Evolutionary conservation across 495 filamentous ascomycete genomes (phyloP), one percentile per base, ranked within the genome.

Genomic region (Lophium mytilinum): DNA sequence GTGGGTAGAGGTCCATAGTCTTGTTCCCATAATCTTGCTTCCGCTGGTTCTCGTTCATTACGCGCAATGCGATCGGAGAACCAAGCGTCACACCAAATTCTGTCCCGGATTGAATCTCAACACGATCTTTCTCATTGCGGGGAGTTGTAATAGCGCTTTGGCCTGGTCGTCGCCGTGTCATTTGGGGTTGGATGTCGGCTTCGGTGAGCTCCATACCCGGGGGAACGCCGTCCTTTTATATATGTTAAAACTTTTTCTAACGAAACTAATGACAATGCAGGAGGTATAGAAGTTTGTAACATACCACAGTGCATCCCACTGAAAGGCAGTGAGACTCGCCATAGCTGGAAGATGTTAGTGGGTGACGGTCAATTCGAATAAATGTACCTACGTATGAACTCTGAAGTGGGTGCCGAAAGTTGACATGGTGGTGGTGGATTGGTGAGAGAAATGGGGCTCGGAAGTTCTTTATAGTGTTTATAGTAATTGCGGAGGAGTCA

Each of bases 21-120:
- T 83, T 83, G 67, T 83, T 81, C 9, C 87, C 87, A 69, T 98
- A 98, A 76, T 98, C 93, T 68, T 94, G 87, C 11, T 92, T 93
- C 53, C 93, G 75, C 66, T 96, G 90, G 71, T 97, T 90, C 75
- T 97, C 83, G 69, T 97, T 97, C 68, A 82, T 75, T 17, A 97
- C 92, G 50, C 89, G 68, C 74, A 97, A 80, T 43, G 78, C 89
- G 66, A 97, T 96, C 14, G 94, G 93, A 11, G 93, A 94, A 18
- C 93, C 93, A 37, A 97, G 76, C 9, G 93, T 96, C 53, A 95
- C 71, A 9, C 94, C 93, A 61, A 89, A 89, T 69, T 97, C 94
- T 2, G 89, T 95, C 46, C 93, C 93, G 3, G 89, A 94, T 68
- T 96, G 90, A 68, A 98, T 97, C 64, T 88, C 77, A 3, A 97